Percentiles rank a stretch among this genome's conserved stretches.
Conservation (phyloP, 1,139 yeast species). For the Yamadazyma conglobata region DNA sequence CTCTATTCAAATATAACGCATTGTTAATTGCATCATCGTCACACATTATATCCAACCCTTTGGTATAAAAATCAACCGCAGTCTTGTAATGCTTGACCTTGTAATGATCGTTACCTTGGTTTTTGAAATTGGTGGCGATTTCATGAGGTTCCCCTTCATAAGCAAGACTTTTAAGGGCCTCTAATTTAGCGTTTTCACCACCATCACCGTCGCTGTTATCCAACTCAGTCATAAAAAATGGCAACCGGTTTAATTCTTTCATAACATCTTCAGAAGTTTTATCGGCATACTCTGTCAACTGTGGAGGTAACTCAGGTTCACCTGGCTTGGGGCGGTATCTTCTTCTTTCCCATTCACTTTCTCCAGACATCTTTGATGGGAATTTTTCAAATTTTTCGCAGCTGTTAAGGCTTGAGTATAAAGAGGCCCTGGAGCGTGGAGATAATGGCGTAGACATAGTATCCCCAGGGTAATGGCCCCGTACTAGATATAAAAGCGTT, state of each 20-base stretch:
- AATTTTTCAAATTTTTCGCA: conserved; percentile 3
- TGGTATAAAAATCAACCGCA: conserved; percentile 76
- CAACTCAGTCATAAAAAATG: conserved; percentile 89
- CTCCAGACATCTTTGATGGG: conserved; percentile 5
- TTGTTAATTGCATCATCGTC: conserved; percentile 50
- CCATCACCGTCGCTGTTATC: conserved; percentile 77
- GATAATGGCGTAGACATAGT: too few relatives aligned
- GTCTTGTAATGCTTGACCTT: conserved; percentile 64
- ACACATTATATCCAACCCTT: conserved; percentile 73
- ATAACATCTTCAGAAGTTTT: conserved; percentile 75
- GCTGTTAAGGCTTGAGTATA: too few relatives aligned
- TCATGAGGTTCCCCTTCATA: conserved; percentile 96
- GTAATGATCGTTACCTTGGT: conserved; percentile 89
- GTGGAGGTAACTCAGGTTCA: conserved; percentile 82
- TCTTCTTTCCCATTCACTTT: conserved; percentile 48
- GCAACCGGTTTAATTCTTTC: conserved; percentile 76
- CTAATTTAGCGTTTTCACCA: conserved; percentile 71
- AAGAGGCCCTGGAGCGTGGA: too few relatives aligned
- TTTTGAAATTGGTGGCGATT: conserved; percentile 82
- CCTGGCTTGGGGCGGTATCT: conserved; percentile 71
- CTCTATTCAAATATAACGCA: conserved; percentile 73
- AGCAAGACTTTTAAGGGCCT: conserved; percentile 87
- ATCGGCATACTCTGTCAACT: conserved; percentile 60
- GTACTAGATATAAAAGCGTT: too few relatives aligned
- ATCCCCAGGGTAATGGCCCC: too few relatives aligned